Percentiles rank a stretch among this genome's conserved stretches.
phyloP scores from a whole-genome alignment of 1,284 basidiomycete species.

The Phylloboletellus chloephorus region DNA sequence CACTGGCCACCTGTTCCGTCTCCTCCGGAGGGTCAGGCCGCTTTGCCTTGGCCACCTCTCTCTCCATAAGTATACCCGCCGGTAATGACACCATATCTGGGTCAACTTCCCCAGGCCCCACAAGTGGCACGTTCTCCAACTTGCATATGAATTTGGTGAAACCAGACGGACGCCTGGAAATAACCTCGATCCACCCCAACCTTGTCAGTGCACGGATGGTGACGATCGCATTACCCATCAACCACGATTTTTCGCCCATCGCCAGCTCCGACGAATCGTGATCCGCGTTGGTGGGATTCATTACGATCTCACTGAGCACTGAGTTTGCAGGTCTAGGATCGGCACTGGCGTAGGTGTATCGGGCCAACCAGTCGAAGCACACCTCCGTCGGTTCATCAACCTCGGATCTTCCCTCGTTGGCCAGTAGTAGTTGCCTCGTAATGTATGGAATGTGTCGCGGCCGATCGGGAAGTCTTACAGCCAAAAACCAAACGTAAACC shows the following conservation, averaged over 20 bases:
- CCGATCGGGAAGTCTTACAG: constrained; percentile 81
- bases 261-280: constrained; percentile 36
- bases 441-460: constrained; percentile 84
- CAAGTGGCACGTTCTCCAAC: constrained; percentile 85
- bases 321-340: constrained; percentile 86
- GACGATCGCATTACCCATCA: constrained; percentile 82
- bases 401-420: constrained; percentile 72
- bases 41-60: constrained; percentile 37
- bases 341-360: constrained; percentile 92
- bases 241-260: constrained; percentile 73
- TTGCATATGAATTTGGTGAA: constrained; percentile 85
- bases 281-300: constrained; percentile 41
- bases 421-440: constrained; percentile 80
- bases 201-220: constrained; percentile 74
- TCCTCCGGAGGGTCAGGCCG: constrained; percentile 21
- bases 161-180: constrained; percentile 86
- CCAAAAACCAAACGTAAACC: constrained; percentile 95
- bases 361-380: constrained; percentile 95
- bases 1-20: constrained; percentile 2
- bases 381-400: constrained; percentile 93
- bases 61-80: constrained; percentile 70
- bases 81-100: constrained; percentile 72
- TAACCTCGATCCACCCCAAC: constrained; percentile 87
- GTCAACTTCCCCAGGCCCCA: constrained; percentile 76
- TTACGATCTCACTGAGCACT: constrained; percentile 69